Evolutionary conservation across 164 flowering plant species (phyloP).

Genomic region (Dillenia turbinata): DNA sequence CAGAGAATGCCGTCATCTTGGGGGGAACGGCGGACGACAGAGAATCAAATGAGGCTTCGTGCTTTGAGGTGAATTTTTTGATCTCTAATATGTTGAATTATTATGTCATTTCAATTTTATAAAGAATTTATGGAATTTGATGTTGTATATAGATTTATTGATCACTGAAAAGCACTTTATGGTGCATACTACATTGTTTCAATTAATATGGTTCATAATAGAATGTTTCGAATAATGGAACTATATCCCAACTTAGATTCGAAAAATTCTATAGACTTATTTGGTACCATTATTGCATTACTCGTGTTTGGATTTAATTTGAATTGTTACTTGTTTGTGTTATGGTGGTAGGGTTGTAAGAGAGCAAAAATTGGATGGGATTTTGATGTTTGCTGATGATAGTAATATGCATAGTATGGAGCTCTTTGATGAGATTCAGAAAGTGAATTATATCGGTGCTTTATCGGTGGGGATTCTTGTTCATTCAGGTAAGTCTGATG

Average conservation of each 20-base stretch:
- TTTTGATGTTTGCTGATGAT: conserved; percentile 93
- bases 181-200: no score
- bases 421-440: conserved; percentile 90
- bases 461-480: conserved; percentile 86
- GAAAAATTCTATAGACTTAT: neutral
- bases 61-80: conserved; percentile 58
- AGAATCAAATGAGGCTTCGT: conserved; percentile 70
- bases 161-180: no score
- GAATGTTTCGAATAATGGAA: no score
- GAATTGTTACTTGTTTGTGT: conserved; percentile 15
- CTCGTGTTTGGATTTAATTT: conserved; percentile 12
- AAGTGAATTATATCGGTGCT: conserved; percentile 85
- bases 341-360: conserved; percentile 52
- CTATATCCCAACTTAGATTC: no score
- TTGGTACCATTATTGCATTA: neutral
- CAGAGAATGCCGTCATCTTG: conserved; percentile 63
- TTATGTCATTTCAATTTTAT: conserved; percentile 1
- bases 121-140: no score
- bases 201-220: no score
- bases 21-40: conserved; percentile 68
- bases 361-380: conserved; percentile 77
- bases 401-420: conserved; percentile 95
- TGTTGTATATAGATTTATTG: no score
- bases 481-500: conserved; percentile 46
- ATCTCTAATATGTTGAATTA: neutral